A percentile compares a stretch with the other conserved stretches of the same genome.
Conservation (phyloP, 2,329 filamentous ascomycete species). For the Graphilbum sp. region DNA sequence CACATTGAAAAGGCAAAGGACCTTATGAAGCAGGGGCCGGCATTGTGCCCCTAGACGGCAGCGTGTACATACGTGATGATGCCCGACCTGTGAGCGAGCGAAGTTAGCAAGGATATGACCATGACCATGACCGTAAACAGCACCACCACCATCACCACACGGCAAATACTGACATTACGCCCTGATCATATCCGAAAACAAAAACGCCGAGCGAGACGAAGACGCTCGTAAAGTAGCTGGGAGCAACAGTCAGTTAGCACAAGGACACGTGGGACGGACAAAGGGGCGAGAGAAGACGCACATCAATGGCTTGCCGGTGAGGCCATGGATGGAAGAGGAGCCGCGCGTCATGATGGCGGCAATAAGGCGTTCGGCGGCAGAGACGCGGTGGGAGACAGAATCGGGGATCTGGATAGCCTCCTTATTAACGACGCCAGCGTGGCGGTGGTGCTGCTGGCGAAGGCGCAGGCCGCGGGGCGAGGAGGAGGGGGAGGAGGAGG, state of each 20-base stretch:
- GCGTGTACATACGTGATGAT: conserved; percentile 41
- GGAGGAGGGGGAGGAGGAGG: conserved; percentile 4
- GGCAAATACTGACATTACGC: conserved; percentile 44
- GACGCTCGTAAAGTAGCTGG: conserved; percentile 85
- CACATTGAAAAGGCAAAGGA: too few relatives aligned
- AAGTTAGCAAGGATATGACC: too few relatives aligned
- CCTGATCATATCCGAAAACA: conserved; percentile 79
- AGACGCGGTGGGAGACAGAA: conserved; percentile 45
- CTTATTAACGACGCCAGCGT: conserved; percentile 36
- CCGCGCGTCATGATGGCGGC: conserved; percentile 77
- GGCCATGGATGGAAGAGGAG: conserved; percentile 63
- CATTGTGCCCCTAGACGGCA: conserved; percentile 20
- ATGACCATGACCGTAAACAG: too few relatives aligned
- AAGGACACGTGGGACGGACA: too few relatives aligned
- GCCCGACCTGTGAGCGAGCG: conserved; percentile 32
- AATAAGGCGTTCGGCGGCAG: conserved; percentile 52
- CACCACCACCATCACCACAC: too few relatives aligned
- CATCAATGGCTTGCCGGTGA: conserved; percentile 91
- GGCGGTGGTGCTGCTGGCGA: conserved; percentile 12
- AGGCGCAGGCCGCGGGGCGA: conserved; percentile 2
- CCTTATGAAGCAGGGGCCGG: too few relatives aligned
- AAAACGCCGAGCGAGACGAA: conserved; percentile 79
- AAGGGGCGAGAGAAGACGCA: conserved; percentile 25
- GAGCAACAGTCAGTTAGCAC: neutral
- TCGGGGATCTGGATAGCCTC: conserved; percentile 73